phyloP scores from a whole-genome alignment of 2,329 filamentous ascomycete species.

The Penicillium sp. region DNA sequence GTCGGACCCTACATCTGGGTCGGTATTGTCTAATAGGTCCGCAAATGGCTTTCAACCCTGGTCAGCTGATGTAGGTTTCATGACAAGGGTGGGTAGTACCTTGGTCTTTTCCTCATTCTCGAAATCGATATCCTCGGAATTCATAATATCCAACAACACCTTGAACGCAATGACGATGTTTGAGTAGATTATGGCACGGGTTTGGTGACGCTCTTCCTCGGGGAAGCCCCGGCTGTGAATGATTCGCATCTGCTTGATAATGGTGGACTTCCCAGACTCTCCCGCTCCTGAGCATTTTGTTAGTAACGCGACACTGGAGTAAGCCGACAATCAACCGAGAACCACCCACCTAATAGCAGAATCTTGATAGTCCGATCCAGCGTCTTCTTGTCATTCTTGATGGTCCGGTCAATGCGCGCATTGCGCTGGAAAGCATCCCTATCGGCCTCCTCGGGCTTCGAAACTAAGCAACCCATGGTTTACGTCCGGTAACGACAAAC shows the following conservation, averaged over 20 bases:
- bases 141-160: slow-evolving; percentile 87
- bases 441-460: slow-evolving; percentile 43
- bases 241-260: slow-evolving; percentile 98
- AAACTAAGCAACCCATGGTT: slow-evolving; percentile 49
- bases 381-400: slow-evolving; percentile 84
- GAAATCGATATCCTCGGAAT: slow-evolving; percentile 76
- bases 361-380: slow-evolving; percentile 90
- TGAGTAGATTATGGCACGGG: slow-evolving; percentile 92
- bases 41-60: slow-evolving; percentile 65
- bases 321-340: background rate
- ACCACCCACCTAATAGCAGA: slow-evolving; percentile 74
- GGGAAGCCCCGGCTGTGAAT: slow-evolving; percentile 93
- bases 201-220: slow-evolving; percentile 85
- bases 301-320: slow-evolving; percentile 16
- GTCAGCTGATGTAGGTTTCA: slow-evolving; percentile 13
- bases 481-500: slow-evolving; percentile 7
- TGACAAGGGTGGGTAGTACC: slow-evolving; percentile 52
- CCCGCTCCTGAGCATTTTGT: slow-evolving; percentile 70
- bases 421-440: slow-evolving; percentile 46
- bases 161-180: slow-evolving; percentile 93
- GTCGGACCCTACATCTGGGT: slow-evolving; percentile 73
- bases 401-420: slow-evolving; percentile 77
- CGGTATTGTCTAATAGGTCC: slow-evolving; percentile 72
- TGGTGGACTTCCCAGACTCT: slow-evolving; percentile 93
- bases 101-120: slow-evolving; percentile 72